Conservation (phyloP, 805 yeast genomes). For the Dipodascus albidus region DNA sequence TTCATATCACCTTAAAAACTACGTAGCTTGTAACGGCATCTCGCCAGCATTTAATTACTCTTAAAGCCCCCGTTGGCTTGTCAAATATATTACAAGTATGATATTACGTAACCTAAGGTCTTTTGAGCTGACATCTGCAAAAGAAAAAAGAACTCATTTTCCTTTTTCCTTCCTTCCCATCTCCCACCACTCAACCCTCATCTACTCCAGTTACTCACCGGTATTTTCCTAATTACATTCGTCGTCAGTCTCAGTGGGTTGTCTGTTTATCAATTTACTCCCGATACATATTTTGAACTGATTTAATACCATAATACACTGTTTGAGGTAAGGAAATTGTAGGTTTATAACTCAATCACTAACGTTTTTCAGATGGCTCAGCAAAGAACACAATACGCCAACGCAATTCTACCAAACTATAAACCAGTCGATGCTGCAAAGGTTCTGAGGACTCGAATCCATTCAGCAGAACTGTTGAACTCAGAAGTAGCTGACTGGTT, state of each 20-base stretch:
- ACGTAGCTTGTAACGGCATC: too few relatives aligned
- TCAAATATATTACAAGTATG: too few relatives aligned
- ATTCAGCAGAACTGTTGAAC: slow-evolving; percentile 44
- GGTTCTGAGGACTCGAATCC: slow-evolving; percentile 43
- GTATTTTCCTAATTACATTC: neutral
- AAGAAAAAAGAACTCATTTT: neutral
- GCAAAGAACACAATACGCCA: slow-evolving; percentile 24
- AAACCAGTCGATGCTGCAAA: slow-evolving; percentile 51
- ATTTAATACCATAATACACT: too few relatives aligned
- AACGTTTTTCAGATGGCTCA: neutral
- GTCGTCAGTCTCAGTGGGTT: neutral
- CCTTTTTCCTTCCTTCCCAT: neutral
- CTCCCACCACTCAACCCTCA: neutral
- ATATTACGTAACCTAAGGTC: neutral
- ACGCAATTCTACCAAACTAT: slow-evolving; percentile 32
- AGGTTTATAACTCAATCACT: too few relatives aligned
- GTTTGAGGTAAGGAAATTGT: too few relatives aligned
- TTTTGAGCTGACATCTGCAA: neutral
- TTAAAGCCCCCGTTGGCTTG: too few relatives aligned
- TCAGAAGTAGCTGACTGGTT: slow-evolving; percentile 53
- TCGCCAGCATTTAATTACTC: too few relatives aligned
- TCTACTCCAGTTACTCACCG: neutral
- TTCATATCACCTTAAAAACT: too few relatives aligned
- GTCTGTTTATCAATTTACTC: too few relatives aligned
- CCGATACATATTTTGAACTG: too few relatives aligned